Evolutionary conservation across 2,329 filamentous ascomycete genomes (phyloP).

Genomic region (Beauveria asiatica): DNA sequence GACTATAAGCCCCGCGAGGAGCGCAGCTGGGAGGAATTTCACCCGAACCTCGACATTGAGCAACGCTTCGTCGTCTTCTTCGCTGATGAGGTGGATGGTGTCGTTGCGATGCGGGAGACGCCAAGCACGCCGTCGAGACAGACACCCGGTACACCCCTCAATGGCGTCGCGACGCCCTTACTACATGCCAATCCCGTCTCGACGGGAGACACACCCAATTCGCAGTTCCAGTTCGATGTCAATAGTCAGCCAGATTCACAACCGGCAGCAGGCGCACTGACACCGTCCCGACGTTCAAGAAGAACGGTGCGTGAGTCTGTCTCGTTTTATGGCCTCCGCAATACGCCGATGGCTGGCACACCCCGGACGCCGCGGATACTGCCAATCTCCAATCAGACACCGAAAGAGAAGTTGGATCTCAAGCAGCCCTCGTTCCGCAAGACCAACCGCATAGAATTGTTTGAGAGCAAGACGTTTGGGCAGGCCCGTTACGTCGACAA

Average conservation of each 20-base stretch:
- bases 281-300: conserved; percentile 28
- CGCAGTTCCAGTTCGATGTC: conserved; percentile 19
- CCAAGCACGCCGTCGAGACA: conserved; percentile 27
- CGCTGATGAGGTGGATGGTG: conserved; percentile 81
- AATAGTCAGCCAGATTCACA: conserved; percentile 20
- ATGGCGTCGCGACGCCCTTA: conserved; percentile 38
- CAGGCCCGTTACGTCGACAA: conserved; percentile 91
- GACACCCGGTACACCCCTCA: conserved; percentile 30
- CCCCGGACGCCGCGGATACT: conserved; percentile 56
- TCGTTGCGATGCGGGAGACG: conserved; percentile 40
- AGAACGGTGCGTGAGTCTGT: conserved; percentile 43
- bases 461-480: conserved; percentile 77
- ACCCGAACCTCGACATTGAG: conserved; percentile 89
- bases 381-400: conserved; percentile 71
- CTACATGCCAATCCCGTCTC: conserved; percentile 36
- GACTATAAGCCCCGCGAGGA: conserved; percentile 97
- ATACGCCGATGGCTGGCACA: conserved; percentile 32
- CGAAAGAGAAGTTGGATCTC: conserved; percentile 70
- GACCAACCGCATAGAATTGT: conserved; percentile 69
- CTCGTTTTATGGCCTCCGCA: conserved; percentile 44
- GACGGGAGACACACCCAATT: conserved; percentile 34
- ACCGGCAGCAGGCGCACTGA: conserved; percentile 15
- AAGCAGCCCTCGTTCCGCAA: conserved; percentile 67
- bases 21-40: conserved; percentile 95
- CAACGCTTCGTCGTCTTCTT: conserved; percentile 68